A percentile compares a stretch with the other conserved stretches of the same genome.
phyloP scores from a whole-genome alignment of 1,139 yeast genomes.

The Blastobotrys indianensis region DNA sequence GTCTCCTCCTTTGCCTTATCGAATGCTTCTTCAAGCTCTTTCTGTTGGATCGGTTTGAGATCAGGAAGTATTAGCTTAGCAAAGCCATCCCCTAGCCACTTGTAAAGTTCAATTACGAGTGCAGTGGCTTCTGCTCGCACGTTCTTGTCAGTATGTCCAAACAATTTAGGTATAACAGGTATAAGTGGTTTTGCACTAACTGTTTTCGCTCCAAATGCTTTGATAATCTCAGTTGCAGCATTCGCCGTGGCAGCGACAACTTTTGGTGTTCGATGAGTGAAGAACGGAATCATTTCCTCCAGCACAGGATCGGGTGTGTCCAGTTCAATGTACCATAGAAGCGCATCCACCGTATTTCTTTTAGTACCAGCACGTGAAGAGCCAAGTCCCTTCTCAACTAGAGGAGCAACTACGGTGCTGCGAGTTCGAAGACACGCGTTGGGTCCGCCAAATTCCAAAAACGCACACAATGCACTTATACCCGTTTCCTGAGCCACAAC shows the following conservation, averaged over 20 bases:
- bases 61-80: conserved; percentile 57
- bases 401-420: conserved; percentile 45
- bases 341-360: conserved; percentile 54
- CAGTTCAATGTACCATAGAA: conserved; percentile 59
- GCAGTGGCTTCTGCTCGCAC: conserved; percentile 77
- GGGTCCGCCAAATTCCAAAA: conserved; percentile 56
- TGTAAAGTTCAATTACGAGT: conserved; percentile 63
- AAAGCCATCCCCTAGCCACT: conserved; percentile 69
- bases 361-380: conserved; percentile 76
- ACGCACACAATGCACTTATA: conserved; percentile 49
- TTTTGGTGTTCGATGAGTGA: conserved; percentile 67
- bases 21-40: conserved; percentile 69
- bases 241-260: conserved; percentile 63
- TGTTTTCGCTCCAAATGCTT: conserved; percentile 64
- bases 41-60: conserved; percentile 87
- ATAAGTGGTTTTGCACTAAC: conserved; percentile 58
- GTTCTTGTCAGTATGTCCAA: conserved; percentile 80
- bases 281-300: conserved; percentile 59
- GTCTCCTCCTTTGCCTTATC: conserved; percentile 43
- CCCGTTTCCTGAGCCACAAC: conserved; percentile 93
- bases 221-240: conserved; percentile 52
- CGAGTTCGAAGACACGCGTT: conserved; percentile 35
- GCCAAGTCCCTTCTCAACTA: conserved; percentile 75
- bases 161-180: conserved; percentile 58
- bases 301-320: conserved; percentile 61